A percentile compares a stretch with the other conserved stretches of the same genome.
These are phyloP conservation scores for Pisolithus orientalis DNA, from an alignment of 768 basidiomycete species.

Conservation along the genomic window DNA sequence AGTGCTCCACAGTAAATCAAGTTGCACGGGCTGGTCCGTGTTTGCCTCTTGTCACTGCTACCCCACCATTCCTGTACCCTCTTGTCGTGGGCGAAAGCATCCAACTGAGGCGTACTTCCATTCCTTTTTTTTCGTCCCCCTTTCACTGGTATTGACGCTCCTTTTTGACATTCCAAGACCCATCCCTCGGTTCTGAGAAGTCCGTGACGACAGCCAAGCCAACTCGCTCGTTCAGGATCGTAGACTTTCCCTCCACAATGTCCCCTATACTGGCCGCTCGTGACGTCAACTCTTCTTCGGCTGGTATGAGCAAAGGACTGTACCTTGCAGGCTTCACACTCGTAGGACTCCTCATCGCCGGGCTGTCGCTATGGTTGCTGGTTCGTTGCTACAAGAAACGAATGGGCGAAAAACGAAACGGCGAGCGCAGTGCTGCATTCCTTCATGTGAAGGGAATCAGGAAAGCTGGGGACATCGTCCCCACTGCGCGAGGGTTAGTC, in stretches of 20 bases:
- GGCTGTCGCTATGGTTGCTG: constrained; percentile 37
- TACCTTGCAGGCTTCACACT: constrained; percentile 49
- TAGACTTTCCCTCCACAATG: constrained; percentile 12
- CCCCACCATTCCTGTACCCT: not conserved
- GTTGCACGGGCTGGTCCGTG: too few species aligned
- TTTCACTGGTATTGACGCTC: not conserved
- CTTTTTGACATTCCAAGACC: not conserved
- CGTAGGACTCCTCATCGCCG: constrained; percentile 35
- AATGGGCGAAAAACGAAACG: constrained; percentile 29
- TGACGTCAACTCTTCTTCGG: not conserved
- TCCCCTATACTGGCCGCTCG: constrained; percentile 9
- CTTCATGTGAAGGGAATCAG: constrained; percentile 16
- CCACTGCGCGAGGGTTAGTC: constrained; percentile 11
- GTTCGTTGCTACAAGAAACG: constrained; percentile 39
- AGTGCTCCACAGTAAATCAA: too few species aligned
- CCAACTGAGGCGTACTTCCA: not conserved
- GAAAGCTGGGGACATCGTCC: constrained; percentile 2
- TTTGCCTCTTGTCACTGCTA: too few species aligned
- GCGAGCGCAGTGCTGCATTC: constrained; percentile 36
- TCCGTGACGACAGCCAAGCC: not conserved
- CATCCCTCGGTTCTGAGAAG: not conserved
- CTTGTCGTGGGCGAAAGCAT: not conserved
- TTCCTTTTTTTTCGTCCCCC: not conserved
- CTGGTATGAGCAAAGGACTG: constrained; percentile 20
- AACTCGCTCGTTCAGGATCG: not conserved